Base-by-base conservation (phyloP, 2,329 filamentous ascomycete genomes). In the Fusarium fracticaudum region DNA sequence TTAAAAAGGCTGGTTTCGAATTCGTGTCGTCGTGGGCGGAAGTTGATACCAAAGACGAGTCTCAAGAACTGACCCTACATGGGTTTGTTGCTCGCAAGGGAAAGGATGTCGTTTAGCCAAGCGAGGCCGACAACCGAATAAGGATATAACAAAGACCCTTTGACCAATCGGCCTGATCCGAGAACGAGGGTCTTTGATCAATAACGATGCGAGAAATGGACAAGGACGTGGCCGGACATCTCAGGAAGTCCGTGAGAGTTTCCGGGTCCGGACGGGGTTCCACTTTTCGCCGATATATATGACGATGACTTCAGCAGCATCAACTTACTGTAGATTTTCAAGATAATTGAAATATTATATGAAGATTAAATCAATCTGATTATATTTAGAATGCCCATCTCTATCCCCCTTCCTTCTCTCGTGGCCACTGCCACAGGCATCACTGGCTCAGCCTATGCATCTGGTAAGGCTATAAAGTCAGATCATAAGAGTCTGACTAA, bases 1-100 rank as follows among this genome's bases (percentile, higher is more conserved):
- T 93, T 62, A 75, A 79, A 54, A 92, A 91, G 77, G 80, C 78
- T 20, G 90, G 90, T 2, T 90, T 92, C 71, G 81, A 81, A 73
- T 76, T 84, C 43, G 84, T 85, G 48, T 84, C 85, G 73, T 79
- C 73, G 33, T 87, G 83, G 81, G 64, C 71, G 11, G 79, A 83
- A 55, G 60, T 66, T 17, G 79, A 83, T 51, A 26, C 64, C 7
- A 61, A 71, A 18, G 76, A 76, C 51, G 13, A 45, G 44, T 65
- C 62, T 13, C 44, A 65, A 22, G 69, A 62, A 48, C 73, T 74
- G 24, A 68, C 61, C 12, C 45, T 83, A 44, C 70, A 78, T 67
- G 80, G 76, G 6, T 83, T 75, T 58, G 65, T 75, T 24, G 73
- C 64, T 35, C 71, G 60, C 20, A 58, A 63, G 33, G 37, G 38